These are phyloP conservation scores for Carex scoparia DNA, from an alignment of 176 grass and related monocot species.

Conservation along the genomic window DNA sequence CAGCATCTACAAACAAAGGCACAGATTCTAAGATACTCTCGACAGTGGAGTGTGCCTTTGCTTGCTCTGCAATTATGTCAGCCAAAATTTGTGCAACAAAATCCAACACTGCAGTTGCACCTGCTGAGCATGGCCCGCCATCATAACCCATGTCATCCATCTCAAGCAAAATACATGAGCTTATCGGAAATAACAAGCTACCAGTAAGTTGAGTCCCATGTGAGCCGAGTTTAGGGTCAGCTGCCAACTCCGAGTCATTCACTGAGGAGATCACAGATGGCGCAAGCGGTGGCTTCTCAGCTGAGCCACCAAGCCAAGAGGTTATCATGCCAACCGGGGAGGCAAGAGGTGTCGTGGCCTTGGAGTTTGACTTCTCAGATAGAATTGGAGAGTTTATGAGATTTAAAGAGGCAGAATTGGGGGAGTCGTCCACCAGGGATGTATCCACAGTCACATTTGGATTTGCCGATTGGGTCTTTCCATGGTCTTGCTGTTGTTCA, in stretches of 20 bases:
- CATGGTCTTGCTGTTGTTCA: conserved; percentile 45
- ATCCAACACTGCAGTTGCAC: conserved; percentile 94
- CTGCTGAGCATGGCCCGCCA: conserved; percentile 91
- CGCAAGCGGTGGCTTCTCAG: conserved; percentile 53
- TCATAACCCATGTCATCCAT: conserved; percentile 97
- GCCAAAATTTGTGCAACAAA: conserved; percentile 94
- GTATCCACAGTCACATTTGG: conserved; percentile 46
- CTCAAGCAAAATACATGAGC: conserved; percentile 70
- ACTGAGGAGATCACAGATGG: conserved; percentile 79
- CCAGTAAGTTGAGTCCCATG: conserved; percentile 45
- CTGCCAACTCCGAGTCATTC: conserved; percentile 53
- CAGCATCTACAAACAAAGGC: conserved; percentile 82
- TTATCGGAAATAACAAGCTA: conserved; percentile 72
- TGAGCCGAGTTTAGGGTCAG: conserved; percentile 57
- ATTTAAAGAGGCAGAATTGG: conserved; percentile 61
- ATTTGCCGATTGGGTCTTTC: conserved; percentile 19
- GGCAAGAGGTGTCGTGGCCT: conserved; percentile 54
- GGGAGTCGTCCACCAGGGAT: conserved; percentile 43
- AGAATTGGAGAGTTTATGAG: conserved; percentile 62
- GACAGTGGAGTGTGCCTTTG: conserved; percentile 78
- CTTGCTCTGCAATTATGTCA: conserved; percentile 81
- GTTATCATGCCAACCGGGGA: conserved; percentile 73
- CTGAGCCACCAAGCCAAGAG: conserved; percentile 68
- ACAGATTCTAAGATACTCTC: conserved; percentile 80
- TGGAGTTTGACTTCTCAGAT: conserved; percentile 75